phyloP scores from a whole-genome alignment of 2,329 filamentous ascomycete species.

The Pseudogymnoascus sp. region DNA sequence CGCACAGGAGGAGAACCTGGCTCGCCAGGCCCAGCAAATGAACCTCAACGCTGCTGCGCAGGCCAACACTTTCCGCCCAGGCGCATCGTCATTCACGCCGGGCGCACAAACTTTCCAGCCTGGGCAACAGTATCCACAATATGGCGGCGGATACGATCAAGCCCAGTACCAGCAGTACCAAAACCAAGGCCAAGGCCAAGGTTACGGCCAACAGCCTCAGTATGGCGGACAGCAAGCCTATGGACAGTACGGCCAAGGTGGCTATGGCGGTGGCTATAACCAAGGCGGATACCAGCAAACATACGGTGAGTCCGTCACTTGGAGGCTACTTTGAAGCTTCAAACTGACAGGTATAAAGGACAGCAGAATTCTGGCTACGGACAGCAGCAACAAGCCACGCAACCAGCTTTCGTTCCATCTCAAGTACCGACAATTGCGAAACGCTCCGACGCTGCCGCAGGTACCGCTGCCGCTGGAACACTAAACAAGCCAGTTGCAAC shows the following conservation, averaged over 20 bases:
- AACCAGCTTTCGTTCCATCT: constrained; percentile 21
- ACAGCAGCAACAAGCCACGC: constrained; percentile 40
- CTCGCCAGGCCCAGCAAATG: constrained; percentile 68
- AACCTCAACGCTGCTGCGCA: constrained; percentile 55
- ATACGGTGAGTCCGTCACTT: constrained; percentile 31
- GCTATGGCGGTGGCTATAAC: constrained; percentile 30
- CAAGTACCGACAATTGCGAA: constrained; percentile 52
- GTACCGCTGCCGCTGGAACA: constrained; percentile 35
- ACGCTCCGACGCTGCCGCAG: constrained; percentile 40
- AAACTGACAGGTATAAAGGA: constrained; percentile 25
- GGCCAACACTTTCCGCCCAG: constrained; percentile 53
- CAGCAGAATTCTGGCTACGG: constrained; percentile 48
- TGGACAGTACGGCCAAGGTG: constrained; percentile 46
- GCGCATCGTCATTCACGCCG: constrained; percentile 64
- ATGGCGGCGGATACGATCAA: constrained; percentile 46
- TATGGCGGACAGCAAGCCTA: constrained; percentile 40
- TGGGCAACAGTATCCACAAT: constrained; percentile 58
- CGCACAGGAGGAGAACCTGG: constrained; percentile 67
- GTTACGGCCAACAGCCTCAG: constrained; percentile 43
- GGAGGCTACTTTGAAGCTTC: constrained; percentile 9
- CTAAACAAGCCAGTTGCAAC: constrained; percentile 44
- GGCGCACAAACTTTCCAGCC: constrained; percentile 64
- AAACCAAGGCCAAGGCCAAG: constrained; percentile 41
- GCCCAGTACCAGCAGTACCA: constrained; percentile 50
- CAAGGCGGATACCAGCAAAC: constrained; percentile 27